These are phyloP conservation scores for Penicillium soppii DNA, from an alignment of 495 filamentous ascomycete genomes.

Conservation along the genomic window DNA sequence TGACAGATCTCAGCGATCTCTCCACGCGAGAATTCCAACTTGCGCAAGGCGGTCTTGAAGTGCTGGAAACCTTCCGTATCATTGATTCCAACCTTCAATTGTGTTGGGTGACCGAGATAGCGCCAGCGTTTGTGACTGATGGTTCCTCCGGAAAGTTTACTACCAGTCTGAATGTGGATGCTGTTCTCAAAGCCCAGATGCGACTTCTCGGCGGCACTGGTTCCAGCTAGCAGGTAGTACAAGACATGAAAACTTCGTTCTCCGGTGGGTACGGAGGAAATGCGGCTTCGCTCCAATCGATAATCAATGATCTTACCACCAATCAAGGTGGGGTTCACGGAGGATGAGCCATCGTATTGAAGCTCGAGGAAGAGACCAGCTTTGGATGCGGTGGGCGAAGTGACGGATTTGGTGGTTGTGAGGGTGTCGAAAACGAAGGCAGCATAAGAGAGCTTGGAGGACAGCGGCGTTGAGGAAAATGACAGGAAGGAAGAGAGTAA, in stretches of 20 bases:
- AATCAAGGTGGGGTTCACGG: constrained; percentile 76
- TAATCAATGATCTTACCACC: constrained; percentile 95
- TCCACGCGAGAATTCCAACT: constrained; percentile 86
- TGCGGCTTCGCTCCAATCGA: constrained; percentile 82
- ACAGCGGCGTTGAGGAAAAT: constrained; percentile 87
- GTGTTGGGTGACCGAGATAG: constrained; percentile 93
- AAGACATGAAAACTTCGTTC: constrained; percentile 95
- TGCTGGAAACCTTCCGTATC: constrained; percentile 93
- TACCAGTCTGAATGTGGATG: constrained; percentile 40
- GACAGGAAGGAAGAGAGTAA: constrained; percentile 78
- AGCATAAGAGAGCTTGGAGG: constrained; percentile 87
- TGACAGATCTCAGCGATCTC: constrained; percentile 98
- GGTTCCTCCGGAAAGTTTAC: constrained; percentile 51
- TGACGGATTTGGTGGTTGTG: constrained; percentile 96
- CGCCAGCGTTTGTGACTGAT: constrained; percentile 78
- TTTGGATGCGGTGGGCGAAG: constrained; percentile 92
- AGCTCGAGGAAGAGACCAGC: constrained; percentile 92
- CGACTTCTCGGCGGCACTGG: constrained; percentile 81
- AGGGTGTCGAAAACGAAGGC: constrained; percentile 93
- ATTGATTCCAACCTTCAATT: constrained; percentile 95
- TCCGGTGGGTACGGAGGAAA: constrained; percentile 87
- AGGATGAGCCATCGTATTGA: constrained; percentile 88
- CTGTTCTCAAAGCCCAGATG: constrained; percentile 79
- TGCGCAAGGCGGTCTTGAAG: constrained; percentile 93
- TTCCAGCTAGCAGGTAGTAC: constrained; percentile 93